Percentiles rank a stretch among this genome's conserved stretches.
These are phyloP conservation scores for Lactifluus subvellereus DNA, from an alignment of 768 basidiomycete species.

Conservation along the genomic window DNA sequence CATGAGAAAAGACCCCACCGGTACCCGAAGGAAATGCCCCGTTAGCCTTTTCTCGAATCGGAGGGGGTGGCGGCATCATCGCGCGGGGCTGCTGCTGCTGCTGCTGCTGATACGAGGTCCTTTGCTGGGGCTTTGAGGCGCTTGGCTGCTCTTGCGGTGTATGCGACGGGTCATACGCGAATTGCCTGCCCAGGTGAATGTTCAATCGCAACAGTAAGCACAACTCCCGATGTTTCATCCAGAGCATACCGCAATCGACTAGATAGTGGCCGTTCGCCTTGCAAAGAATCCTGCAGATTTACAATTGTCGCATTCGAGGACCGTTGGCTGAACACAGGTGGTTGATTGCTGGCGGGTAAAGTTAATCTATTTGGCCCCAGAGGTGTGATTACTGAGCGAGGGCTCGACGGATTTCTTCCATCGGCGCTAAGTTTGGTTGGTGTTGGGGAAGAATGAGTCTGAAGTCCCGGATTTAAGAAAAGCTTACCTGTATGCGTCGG, in stretches of 20 bases:
- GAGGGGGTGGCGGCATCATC: slow-evolving; percentile 30
- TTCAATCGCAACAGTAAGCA: background rate
- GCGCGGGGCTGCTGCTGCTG: slow-evolving; percentile 21
- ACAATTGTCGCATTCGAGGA: slow-evolving; percentile 4
- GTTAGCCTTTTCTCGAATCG: slow-evolving; percentile 19
- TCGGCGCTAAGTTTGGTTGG: slow-evolving; percentile 2
- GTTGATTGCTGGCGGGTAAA: slow-evolving; percentile 54
- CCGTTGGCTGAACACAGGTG: slow-evolving; percentile 38
- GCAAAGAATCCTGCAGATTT: slow-evolving; percentile 10
- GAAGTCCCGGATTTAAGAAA: background rate
- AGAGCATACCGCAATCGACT: slow-evolving; percentile 46
- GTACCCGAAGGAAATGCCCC: background rate
- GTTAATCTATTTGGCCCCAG: slow-evolving; percentile 62
- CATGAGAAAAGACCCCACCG: background rate
- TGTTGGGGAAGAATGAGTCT: background rate
- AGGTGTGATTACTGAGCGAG: slow-evolving; percentile 50
- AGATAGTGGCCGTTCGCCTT: slow-evolving; percentile 41
- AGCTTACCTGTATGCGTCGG: slow-evolving; percentile 40
- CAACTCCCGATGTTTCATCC: background rate
- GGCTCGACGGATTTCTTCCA: slow-evolving; percentile 43
- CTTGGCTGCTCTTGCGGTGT: slow-evolving; percentile 37
- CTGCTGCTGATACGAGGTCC: slow-evolving; percentile 19
- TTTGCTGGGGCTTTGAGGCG: slow-evolving; percentile 29
- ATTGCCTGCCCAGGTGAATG: slow-evolving; percentile 45
- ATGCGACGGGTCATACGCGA: slow-evolving; percentile 52